Evolutionary conservation across 176 grass and related monocot genomes (phyloP).

Genomic region (Thalia dealbata): DNA sequence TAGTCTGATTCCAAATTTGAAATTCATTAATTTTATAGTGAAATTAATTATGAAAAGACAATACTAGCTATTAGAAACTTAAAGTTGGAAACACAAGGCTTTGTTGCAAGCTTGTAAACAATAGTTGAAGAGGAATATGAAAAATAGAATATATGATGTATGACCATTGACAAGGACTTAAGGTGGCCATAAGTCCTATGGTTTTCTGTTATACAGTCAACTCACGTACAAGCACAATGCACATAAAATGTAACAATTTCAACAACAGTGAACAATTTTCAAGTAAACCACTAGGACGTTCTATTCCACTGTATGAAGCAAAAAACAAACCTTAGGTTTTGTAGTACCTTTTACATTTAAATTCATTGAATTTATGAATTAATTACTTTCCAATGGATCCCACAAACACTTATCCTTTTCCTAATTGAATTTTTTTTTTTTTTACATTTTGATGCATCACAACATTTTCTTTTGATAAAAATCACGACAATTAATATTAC

Average conservation of each 20-base stretch:
- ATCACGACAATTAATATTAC: no score
- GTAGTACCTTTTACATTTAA: no score
- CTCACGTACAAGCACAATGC: neutral
- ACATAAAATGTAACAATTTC: neutral
- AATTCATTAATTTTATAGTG: neutral
- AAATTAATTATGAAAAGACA: neutral
- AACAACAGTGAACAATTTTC: neutral
- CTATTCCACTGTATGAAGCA: neutral
- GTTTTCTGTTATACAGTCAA: no score
- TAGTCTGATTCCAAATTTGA: neutral
- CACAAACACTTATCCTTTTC: no score
- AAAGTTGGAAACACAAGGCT: neutral
- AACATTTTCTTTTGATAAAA: no score
- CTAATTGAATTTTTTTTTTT: neutral
- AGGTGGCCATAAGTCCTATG: neutral
- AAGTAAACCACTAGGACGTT: neutral
- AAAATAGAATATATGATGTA: neutral
- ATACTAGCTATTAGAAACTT: neutral
- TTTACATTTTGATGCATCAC: neutral
- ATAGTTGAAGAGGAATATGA: neutral
- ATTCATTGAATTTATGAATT: no score
- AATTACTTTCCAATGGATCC: no score
- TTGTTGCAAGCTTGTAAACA: neutral
- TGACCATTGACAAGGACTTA: neutral
- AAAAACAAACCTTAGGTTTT: no score